Conservation (phyloP, 371 early-diverging fungal genomes). For the Actinomortierella wolfii region DNA sequence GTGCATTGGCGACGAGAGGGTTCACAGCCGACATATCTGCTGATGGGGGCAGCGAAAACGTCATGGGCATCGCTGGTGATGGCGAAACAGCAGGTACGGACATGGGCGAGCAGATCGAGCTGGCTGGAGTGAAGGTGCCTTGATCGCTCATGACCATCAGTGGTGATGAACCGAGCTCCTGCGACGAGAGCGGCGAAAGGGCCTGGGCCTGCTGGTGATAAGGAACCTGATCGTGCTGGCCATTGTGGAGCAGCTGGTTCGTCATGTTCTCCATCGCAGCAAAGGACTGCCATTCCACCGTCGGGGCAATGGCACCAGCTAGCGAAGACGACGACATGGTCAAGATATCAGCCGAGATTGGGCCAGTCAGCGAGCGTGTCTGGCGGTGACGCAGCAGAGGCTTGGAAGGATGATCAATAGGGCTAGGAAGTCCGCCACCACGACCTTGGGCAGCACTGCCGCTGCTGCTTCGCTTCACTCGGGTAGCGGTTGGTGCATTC, state of each 20-base stretch:
- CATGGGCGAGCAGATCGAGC: conserved; percentile 1
- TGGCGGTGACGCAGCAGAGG: conserved; percentile 36
- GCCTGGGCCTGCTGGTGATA: conserved; percentile 1
- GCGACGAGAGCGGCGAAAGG: too few relatives aligned
- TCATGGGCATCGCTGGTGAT: conserved; percentile 9
- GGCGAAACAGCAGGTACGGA: not conserved
- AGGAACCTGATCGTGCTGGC: too few relatives aligned
- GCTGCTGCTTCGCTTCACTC: conserved; percentile 40
- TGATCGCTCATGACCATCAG: not conserved
- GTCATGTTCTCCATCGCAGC: too few relatives aligned
- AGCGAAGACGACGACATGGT: too few relatives aligned
- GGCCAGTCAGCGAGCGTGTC: conserved; percentile 41
- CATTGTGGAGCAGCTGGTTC: too few relatives aligned
- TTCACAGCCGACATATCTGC: too few relatives aligned
- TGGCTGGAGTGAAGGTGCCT: not conserved
- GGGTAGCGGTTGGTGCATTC: not conserved
- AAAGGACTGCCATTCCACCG: too few relatives aligned
- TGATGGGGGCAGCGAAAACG: conserved; percentile 5
- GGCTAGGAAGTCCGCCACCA: conserved; percentile 15
- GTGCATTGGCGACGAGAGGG: too few relatives aligned
- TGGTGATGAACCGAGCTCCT: not conserved
- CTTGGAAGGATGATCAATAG: conserved; percentile 4
- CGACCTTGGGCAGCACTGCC: not conserved
- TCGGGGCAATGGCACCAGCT: too few relatives aligned
- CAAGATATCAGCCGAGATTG: conserved; percentile 20